phyloP scores from a whole-genome alignment of 306 rosid species.

The peach (Prunus persica) region Prunus_persica_NCBIv2 NC_034011.1:2977501-2978000 shows the following conservation, averaged over 20 bases:
- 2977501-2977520: too few species aligned
- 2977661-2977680: too few species aligned
- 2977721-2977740: constrained; percentile 25
- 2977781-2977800: neutral
- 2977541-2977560: accelerated
- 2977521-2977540: accelerated
- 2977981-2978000: constrained; percentile 7
- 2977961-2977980: neutral
- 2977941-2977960: neutral
- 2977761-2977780: constrained; percentile 34
- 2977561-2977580: accelerated
- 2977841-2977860: neutral
- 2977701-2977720: constrained; percentile 28
- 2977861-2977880: constrained; percentile 39
- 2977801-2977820: neutral
- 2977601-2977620: too few species aligned
- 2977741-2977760: constrained; percentile 29
- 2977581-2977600: accelerated
- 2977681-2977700: constrained; percentile 5
- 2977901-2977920: constrained; percentile 51
- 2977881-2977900: constrained; percentile 58
- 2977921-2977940: neutral
- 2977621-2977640: too few species aligned
- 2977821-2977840: neutral
- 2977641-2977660: too few species aligned